Percentiles rank a stretch among this genome's conserved stretches.
Evolutionary conservation across 1,139 yeast species (phyloP).

Genomic region (Keqinozyma sinolaborantium): DNA sequence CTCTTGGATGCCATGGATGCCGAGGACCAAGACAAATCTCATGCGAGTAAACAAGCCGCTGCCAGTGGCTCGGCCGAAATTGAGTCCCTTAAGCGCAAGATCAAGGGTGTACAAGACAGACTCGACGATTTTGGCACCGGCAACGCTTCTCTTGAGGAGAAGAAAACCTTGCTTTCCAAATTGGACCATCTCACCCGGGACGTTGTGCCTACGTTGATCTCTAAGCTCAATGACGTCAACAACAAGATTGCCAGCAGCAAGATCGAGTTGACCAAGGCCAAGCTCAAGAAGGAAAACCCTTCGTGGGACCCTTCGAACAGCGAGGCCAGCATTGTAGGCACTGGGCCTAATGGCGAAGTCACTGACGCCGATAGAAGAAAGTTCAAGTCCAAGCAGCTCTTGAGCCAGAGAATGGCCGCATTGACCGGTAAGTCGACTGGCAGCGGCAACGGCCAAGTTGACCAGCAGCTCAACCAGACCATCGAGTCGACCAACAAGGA

Average conservation of each 20-base stretch:
- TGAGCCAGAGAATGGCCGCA: constrained; percentile 87
- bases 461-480: constrained; percentile 54
- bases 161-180: constrained; percentile 42
- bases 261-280: constrained; percentile 55
- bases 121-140: constrained; percentile 27
- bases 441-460: constrained; percentile 46
- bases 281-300: constrained; percentile 63
- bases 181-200: constrained; percentile 57
- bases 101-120: constrained; percentile 52
- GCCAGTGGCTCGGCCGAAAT: constrained; percentile 45
- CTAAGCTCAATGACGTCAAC: constrained; percentile 60
- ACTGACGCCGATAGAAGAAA: constrained; percentile 79
- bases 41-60: constrained; percentile 16
- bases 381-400: constrained; percentile 71
- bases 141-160: constrained; percentile 34
- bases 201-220: constrained; percentile 65
- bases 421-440: constrained; percentile 68
- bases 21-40: constrained; percentile 50
- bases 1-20: constrained; percentile 70
- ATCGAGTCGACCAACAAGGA: constrained; percentile 54
- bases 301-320: constrained; percentile 45
- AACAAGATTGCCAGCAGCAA: constrained; percentile 66
- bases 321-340: constrained; percentile 59
- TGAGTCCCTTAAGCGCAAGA: constrained; percentile 59
- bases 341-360: constrained; percentile 81